Base-by-base conservation (phyloP, 345 rosid species). In the Gossypium australe region DNA sequence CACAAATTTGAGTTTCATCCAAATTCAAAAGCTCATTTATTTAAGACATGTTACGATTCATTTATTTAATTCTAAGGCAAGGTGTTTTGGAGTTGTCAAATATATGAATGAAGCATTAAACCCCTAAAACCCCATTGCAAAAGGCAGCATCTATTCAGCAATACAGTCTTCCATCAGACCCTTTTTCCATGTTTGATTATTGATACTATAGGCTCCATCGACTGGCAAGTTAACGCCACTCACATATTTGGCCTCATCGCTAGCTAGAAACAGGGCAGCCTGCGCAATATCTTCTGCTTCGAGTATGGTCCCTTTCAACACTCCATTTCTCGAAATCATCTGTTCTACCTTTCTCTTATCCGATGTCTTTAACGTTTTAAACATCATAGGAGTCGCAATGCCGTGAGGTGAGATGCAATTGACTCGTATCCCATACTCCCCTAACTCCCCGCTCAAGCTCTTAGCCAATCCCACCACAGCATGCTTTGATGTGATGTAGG, bases 191-290 rank as follows among this genome's bases (percentile, higher is more conserved):
- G 84, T 56, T 16, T 87, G 85, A 29, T 88, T 88, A 11, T 69
- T 70, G 49, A 85, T 44, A 43, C 75, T 79, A 60, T 82, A 86
- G 0, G 84, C 90, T 5, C 90, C 92, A 62, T 88, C 90, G 2
- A 86, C 61, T 3, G 81, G 53, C 22, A 88, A 57, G 59, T 86
- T 88, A 20, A 81, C 85, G 7, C 90, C 90, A 38, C 85, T 88
- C 2, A 88, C 22, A 11, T 86, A 88, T 67, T 80, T 85, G 0
- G 79, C 82, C 70, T 88, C 92, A 9, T 86, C 92, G 53, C 92
- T 77, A 0, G 83, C 84, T 60, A 88, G 58, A 79, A 70, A 86
- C 68, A 88, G 73, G 7, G 87, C 88, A 0, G 87, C 87, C 73
- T 85, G 79, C 0, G 89, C 87, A 8, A 84, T 57, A 65, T 88